Evolutionary conservation across 495 filamentous ascomycete species (phyloP), one percentile per base, ranked within the genome.

Genomic region (Penicillium samsonianum): DNA sequence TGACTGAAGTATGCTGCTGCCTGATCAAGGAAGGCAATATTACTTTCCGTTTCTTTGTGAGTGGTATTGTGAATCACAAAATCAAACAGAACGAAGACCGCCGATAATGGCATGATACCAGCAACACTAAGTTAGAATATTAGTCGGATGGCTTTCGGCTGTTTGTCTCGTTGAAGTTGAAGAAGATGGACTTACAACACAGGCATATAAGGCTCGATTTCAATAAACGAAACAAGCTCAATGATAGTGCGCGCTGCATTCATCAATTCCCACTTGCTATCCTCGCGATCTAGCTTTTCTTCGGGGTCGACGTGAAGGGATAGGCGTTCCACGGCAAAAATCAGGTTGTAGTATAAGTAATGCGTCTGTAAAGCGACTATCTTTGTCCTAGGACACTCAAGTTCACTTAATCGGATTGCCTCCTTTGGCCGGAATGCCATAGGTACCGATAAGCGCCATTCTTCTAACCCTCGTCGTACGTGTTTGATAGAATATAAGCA

Each of bases 31-130:
- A 75, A 60, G 23, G 67, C 66, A 10, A 75, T 42, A 47, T 69
- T 75, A 10, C 61, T 63, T 19, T 40, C 60, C 1, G 70, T 70
- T 38, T 71, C 68, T 26, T 59, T 53, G 46, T 72, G 67, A 30
- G 55, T 61, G 4, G 67, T 67, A 47, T 74, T 72, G 45, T 72
- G 66, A 25, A 75, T 62, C 3, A 75, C 69, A 6, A 72, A 54
- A 40, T 75, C 70, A 30, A 74, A 74, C 16, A 74, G 57, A 35
- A 75, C 67, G 41, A 73, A 70, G 12, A 73, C 60, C 17, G 65
- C 61, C 6, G 67, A 60, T 14, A 73, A 55, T 14, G 70, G 70
- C 2, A 72, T 65, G 3, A 64, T 41, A 12, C 38, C n/a, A 41
- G 38, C 5, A 19, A 41, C 6, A 9, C 6, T 41, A 41, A 19